Evolutionary conservation across 805 yeast species (phyloP).

Genomic region (Candida ascalaphidarum): DNA sequence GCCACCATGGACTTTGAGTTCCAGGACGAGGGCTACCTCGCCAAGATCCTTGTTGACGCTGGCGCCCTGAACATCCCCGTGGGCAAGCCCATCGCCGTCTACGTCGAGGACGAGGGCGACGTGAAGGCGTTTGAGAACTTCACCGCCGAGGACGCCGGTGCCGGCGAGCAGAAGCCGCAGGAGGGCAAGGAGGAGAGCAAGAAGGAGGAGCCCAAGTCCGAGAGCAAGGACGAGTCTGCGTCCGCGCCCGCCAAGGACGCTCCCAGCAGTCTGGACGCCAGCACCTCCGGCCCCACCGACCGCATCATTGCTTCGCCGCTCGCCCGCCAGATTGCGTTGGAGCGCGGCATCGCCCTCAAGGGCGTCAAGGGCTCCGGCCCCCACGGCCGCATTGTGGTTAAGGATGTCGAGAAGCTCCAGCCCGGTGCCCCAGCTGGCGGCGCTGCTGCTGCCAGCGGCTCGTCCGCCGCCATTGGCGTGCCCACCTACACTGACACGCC

Average conservation of each 20-base stretch:
- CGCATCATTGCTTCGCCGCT: conserved; percentile 91
- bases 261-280: conserved; percentile 21
- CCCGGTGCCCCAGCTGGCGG: conserved; percentile 35
- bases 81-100: conserved; percentile 93
- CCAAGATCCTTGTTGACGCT: conserved; percentile 74
- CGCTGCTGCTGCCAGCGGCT: conserved; percentile 36
- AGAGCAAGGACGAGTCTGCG: conserved; percentile 14
- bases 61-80: conserved; percentile 90
- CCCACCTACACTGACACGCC: conserved; percentile 75
- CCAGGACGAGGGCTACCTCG: conserved; percentile 92
- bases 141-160: conserved; percentile 73
- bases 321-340: conserved; percentile 89
- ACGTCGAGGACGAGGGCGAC: conserved; percentile 78
- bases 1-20: conserved; percentile 98
- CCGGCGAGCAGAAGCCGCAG: conserved; percentile 34
- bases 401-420: conserved; percentile 74
- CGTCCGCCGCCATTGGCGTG: conserved; percentile 40
- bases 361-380: conserved; percentile 91
- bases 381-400: conserved; percentile 85
- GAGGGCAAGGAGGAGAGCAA: conserved; percentile 20
- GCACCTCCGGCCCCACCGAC: conserved; percentile 38
- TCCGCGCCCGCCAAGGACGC: conserved; percentile 16
- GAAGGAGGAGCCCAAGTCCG: conserved; percentile 16
- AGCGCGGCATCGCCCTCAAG: conserved; percentile 82
- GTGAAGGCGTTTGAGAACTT: conserved; percentile 85